These are phyloP conservation scores for Fusarium miscanthi DNA, from an alignment of 2,329 filamentous ascomycete genomes.

Conservation along the genomic window DNA sequence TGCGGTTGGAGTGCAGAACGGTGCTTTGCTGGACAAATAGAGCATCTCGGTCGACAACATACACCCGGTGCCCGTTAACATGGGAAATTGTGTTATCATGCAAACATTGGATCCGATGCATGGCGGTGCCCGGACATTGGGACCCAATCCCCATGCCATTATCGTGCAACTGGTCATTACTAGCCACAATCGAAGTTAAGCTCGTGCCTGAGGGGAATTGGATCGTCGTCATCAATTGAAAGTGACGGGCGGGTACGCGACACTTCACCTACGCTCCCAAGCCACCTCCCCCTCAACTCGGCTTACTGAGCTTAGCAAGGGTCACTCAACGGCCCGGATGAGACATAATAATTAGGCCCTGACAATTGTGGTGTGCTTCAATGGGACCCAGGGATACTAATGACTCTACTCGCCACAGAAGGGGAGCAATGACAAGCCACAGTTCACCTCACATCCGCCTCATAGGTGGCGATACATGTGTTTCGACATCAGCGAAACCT, in stretches of 20 bases:
- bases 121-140: slow-evolving; percentile 4
- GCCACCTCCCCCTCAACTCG: slow-evolving; percentile 21
- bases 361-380: slow-evolving; percentile 27
- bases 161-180: slow-evolving; percentile 29
- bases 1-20: background rate
- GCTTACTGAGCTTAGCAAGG: slow-evolving; percentile 42
- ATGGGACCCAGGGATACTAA: background rate
- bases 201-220: slow-evolving; percentile 37
- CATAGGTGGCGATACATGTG: slow-evolving; percentile 25
- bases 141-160: slow-evolving; percentile 10
- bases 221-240: background rate
- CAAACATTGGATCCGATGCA: slow-evolving; percentile 1
- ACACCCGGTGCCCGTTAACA: slow-evolving; percentile 8
- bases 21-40: background rate
- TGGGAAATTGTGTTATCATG: slow-evolving; percentile 21
- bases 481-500: background rate
- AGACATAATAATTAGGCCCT: slow-evolving; percentile 18
- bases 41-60: slow-evolving; percentile 18
- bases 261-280: background rate
- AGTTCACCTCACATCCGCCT: slow-evolving; percentile 9
- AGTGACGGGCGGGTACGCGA: slow-evolving; percentile 28
- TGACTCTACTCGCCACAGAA: slow-evolving; percentile 23
- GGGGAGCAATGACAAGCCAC: slow-evolving; percentile 35
- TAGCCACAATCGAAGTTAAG: slow-evolving; percentile 41
- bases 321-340: slow-evolving; percentile 38